Evolutionary conservation across 108 stramenopile species (phyloP), one percentile per base, ranked within the genome.

Genomic region (Nitzschia putrida): DNA sequence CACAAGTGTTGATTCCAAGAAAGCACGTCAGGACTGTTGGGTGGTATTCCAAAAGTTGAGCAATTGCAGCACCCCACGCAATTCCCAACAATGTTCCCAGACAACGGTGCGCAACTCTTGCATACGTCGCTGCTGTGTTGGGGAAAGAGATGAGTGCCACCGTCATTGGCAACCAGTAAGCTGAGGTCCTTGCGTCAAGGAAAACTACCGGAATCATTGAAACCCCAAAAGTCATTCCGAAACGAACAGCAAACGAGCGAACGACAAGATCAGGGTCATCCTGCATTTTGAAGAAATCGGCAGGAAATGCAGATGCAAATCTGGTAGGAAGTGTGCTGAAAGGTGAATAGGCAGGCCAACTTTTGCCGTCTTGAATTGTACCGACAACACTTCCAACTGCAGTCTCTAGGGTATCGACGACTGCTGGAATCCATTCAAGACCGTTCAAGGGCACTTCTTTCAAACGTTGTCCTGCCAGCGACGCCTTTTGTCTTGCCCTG

Each of bases 151-250:
- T 59, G 8, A 59, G 34, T 9, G 26, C 57, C 9, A 59, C 57
- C n/a, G 57, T 59, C 57, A 59, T 59, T 8, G 57, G 57, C 10
- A 59, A 59, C 57, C 57, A 59, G n/a, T 59, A 21, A 16, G 29
- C 57, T 26, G 57, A 34, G 11, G 23, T 38, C 11, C n/a, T 26
- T 37, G 25, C 9, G 8, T 8, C 25, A 12, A 37, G 29, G 9
- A 38, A 37, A 8, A 16, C 8, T 34, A 10, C 57, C 11, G 34
- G 29, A 10, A 59, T 7, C 29, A 21, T 37, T 8, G 29, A 21
- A 26, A 59, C 10, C 8, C 18, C 11, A 38, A 59, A 59, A 8
- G 57, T 26, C 8, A 59, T 14, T 12, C 18, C 24, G n/a, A 59
- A 59, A 16, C 57, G 57, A 37, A 59, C 21, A 14, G 57, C 57